Conservation (phyloP, 331 rosid species). For the Telfairia occidentalis region DNA sequence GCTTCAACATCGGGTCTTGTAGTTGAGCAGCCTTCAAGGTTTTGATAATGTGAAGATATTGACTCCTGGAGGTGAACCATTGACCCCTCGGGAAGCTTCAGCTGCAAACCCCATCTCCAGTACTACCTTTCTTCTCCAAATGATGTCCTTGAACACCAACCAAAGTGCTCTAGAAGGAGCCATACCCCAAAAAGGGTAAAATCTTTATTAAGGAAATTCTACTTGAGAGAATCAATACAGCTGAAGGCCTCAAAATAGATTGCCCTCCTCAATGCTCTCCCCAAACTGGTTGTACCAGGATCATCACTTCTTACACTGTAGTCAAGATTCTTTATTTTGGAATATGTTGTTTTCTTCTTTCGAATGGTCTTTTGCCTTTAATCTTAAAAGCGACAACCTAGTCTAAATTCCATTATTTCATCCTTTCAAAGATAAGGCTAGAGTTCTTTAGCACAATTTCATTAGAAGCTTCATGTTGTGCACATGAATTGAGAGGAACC, state of each 20-base stretch:
- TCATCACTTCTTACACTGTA: neutral
- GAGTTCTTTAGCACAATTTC: neutral
- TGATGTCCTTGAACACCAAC: neutral
- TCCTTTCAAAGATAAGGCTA: neutral
- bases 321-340: neutral
- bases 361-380: neutral
- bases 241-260: neutral
- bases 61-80: neutral
- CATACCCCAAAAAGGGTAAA: neutral
- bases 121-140: neutral
- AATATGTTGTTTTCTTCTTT: neutral
- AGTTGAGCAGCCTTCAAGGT: neutral
- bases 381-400: neutral
- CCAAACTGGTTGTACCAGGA: neutral
- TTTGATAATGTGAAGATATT: neutral
- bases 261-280: neutral
- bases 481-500: neutral
- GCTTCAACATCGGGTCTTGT: neutral
- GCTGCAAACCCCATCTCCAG: neutral
- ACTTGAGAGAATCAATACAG: neutral
- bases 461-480: neutral
- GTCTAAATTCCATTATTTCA: too few relatives aligned
- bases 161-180: neutral
- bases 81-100: neutral
- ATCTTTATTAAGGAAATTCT: neutral